Evolutionary conservation across 331 rosid species (phyloP).

Genomic region (Erythrophleum ivorense): DNA sequence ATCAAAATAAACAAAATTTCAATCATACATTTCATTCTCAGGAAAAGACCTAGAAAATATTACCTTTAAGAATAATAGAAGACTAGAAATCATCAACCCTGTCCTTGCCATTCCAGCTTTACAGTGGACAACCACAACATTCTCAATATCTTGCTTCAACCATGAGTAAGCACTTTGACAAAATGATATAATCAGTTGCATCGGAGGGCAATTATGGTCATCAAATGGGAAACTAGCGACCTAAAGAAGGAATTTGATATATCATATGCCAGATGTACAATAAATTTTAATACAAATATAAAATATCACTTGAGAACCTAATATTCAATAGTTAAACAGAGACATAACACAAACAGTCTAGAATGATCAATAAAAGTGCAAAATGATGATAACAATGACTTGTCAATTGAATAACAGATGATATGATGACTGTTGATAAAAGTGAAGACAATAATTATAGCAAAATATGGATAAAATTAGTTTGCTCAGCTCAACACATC

Average conservation of each 20-base stretch:
- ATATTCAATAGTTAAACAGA: slow-evolving; percentile 23
- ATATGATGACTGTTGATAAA: background rate
- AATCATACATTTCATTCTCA: slow-evolving; percentile 24
- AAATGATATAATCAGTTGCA: slow-evolving; percentile 80
- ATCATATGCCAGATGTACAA: slow-evolving; percentile 37
- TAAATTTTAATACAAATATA: slow-evolving; percentile 33
- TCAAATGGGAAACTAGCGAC: slow-evolving; percentile 97
- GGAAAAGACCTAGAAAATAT: slow-evolving; percentile 27
- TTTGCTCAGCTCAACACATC: background rate
- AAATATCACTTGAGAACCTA: slow-evolving; percentile 2
- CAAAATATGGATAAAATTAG: background rate
- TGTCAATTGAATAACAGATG: slow-evolving; percentile 31
- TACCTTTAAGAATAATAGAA: slow-evolving; percentile 90
- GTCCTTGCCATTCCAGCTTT: slow-evolving; percentile 99
- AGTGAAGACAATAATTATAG: slow-evolving; percentile 27
- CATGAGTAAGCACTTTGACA: slow-evolving; percentile 97
- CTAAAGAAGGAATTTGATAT: slow-evolving; percentile 56
- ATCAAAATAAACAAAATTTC: slow-evolving; percentile 23
- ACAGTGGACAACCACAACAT: slow-evolving; percentile 98
- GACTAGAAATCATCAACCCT: slow-evolving; percentile 98
- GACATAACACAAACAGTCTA: slow-evolving; percentile 1
- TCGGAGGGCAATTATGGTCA: slow-evolving; percentile 96
- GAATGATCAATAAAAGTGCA: slow-evolving; percentile 27
- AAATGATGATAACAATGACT: slow-evolving; percentile 15
- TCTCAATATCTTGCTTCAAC: slow-evolving; percentile 97